These are phyloP conservation scores for Dichotomocladium elegans DNA, from an alignment of 371 early-diverging fungal genomes.

Conservation along the genomic window DNA sequence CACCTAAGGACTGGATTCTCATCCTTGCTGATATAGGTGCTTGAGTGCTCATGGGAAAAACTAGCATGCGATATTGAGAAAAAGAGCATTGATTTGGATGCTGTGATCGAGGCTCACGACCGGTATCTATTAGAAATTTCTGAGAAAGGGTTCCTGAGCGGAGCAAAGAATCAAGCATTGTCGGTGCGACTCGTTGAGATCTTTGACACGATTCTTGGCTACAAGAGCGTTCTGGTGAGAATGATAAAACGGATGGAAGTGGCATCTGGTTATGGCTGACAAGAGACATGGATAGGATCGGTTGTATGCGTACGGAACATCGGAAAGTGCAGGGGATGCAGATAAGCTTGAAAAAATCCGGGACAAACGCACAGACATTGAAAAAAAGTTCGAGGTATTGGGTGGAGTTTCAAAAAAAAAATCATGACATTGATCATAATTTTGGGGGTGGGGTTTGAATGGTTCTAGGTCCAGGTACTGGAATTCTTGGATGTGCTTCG, in stretches of 20 bases:
- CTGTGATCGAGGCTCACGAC: slow-evolving; percentile 67
- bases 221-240: slow-evolving; percentile 22
- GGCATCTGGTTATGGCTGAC: not conserved
- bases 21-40: slow-evolving; percentile 43
- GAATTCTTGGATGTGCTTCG: slow-evolving; percentile 54
- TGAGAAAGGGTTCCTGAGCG: slow-evolving; percentile 57
- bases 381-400: slow-evolving; percentile 31
- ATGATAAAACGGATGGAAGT: too few relatives aligned
- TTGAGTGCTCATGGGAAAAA: slow-evolving; percentile 91
- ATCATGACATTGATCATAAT: not conserved
- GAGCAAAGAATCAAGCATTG: slow-evolving; percentile 45
- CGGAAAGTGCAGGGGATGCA: slow-evolving; percentile 3
- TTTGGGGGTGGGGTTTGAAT: not conserved
- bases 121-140: slow-evolving; percentile 61
- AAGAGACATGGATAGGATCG: slow-evolving; percentile 17
- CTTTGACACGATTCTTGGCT: slow-evolving; percentile 35
- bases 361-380: slow-evolving; percentile 26
- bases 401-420: slow-evolving; percentile 6
- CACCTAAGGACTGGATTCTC: too few relatives aligned
- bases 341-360: slow-evolving; percentile 24
- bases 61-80: slow-evolving; percentile 55
- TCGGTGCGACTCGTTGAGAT: slow-evolving; percentile 27
- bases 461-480: slow-evolving; percentile 26
- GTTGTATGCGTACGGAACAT: slow-evolving; percentile 19
- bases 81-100: slow-evolving; percentile 67